phyloP scores from a whole-genome alignment of 1,284 basidiomycete genomes.

The Paramarasmius palmivorus region DNA sequence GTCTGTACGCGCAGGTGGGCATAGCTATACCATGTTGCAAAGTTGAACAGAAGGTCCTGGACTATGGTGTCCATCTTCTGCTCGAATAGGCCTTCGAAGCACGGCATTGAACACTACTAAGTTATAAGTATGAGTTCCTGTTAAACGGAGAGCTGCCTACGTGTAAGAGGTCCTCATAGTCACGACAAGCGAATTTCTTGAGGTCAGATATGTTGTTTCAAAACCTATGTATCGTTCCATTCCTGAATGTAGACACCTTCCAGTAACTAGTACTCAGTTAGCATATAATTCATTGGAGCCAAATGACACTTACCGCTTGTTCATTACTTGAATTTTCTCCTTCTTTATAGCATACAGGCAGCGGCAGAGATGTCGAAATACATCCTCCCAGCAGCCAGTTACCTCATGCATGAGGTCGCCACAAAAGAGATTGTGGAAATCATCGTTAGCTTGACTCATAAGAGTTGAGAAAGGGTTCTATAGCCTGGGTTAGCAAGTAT shows the following conservation, averaged over 20 bases:
- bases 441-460: too few species aligned
- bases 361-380: too few species aligned
- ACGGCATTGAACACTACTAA: not conserved
- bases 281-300: too few species aligned
- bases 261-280: slow-evolving; percentile 15
- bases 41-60: not conserved
- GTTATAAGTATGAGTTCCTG: not conserved
- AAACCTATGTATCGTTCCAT: slow-evolving; percentile 26
- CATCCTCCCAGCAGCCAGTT: too few species aligned
- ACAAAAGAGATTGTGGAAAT: too few species aligned
- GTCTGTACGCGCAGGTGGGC: not conserved
- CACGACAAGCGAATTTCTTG: slow-evolving; percentile 29
- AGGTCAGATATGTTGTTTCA: slow-evolving; percentile 27
- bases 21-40: not conserved
- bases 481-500: too few species aligned
- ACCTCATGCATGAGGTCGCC: too few species aligned
- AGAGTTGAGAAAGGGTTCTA: too few species aligned
- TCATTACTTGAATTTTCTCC: too few species aligned
- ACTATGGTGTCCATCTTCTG: not conserved
- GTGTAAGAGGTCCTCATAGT: slow-evolving; percentile 29
- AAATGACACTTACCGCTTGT: too few species aligned
- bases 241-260: slow-evolving; percentile 25
- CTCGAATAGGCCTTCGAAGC: not conserved
- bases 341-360: too few species aligned
- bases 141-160: slow-evolving; percentile 20